Conservation (phyloP, 169 alveolate species). For the Fabrea salina region DNA sequence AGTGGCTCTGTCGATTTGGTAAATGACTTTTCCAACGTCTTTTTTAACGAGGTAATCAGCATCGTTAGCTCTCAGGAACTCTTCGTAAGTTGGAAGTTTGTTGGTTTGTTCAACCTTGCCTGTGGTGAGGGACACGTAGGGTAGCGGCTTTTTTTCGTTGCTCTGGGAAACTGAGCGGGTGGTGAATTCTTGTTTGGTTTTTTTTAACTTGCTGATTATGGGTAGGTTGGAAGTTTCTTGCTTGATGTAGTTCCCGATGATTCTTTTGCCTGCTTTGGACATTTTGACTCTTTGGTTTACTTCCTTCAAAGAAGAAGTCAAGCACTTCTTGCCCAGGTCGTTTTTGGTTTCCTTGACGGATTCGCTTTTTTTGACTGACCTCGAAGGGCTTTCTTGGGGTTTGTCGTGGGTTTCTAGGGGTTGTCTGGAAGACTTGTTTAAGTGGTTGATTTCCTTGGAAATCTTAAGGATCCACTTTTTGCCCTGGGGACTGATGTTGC, state of each 20-base stretch:
- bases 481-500: background rate
- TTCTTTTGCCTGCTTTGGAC: conserved; percentile 20
- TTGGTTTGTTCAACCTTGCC: conserved; percentile 10
- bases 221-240: background rate
- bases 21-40: background rate
- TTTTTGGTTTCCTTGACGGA: background rate
- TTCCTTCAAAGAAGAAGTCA: conserved; percentile 3
- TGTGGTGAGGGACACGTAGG: conserved; percentile 8
- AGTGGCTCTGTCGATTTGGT: conserved; percentile 12
- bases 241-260: background rate
- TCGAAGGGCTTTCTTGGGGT: background rate
- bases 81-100: background rate
- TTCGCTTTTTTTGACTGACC: background rate
- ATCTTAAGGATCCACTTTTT: background rate
- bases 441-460: background rate
- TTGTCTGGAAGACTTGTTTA: background rate
- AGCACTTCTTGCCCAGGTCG: background rate
- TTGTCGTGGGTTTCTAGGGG: background rate
- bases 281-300: conserved; percentile 2
- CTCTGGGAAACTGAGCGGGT: background rate
- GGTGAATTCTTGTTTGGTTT: background rate
- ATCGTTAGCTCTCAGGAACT: background rate
- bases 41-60: background rate
- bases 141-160: conserved; percentile 1
- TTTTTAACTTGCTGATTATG: background rate